These are phyloP conservation scores for Afroboletus lepidellus DNA, from an alignment of 1,284 basidiomycete species.

Conservation along the genomic window DNA sequence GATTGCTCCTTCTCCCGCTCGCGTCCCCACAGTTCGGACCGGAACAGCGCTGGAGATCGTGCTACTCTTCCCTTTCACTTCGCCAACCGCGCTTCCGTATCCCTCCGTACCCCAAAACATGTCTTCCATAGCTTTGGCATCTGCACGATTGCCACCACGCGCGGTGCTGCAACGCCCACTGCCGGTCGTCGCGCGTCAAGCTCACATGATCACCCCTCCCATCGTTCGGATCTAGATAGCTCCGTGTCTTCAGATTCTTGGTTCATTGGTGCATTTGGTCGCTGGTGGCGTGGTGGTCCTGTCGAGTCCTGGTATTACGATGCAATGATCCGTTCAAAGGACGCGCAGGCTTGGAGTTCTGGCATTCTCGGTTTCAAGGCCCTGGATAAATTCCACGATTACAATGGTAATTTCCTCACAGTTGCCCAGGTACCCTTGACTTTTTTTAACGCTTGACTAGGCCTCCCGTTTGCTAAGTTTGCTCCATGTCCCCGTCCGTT, in stretches of 20 bases:
- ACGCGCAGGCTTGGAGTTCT: slow-evolving; percentile 70
- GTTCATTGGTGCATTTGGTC: slow-evolving; percentile 86
- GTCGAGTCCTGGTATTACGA: slow-evolving; percentile 71
- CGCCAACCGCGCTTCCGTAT: slow-evolving; percentile 87
- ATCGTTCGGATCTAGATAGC: slow-evolving; percentile 36
- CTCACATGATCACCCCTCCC: slow-evolving; percentile 26
- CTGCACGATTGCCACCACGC: slow-evolving; percentile 71
- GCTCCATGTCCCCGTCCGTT: slow-evolving; percentile 40
- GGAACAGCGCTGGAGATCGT: slow-evolving; percentile 23
- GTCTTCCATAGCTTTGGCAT: slow-evolving; percentile 82
- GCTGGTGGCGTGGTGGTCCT: slow-evolving; percentile 80
- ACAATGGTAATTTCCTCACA: slow-evolving; percentile 48
- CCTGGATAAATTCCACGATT: slow-evolving; percentile 61
- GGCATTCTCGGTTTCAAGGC: slow-evolving; percentile 71
- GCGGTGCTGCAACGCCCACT: slow-evolving; percentile 29
- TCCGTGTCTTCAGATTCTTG: slow-evolving; percentile 70
- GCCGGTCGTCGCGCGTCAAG: slow-evolving; percentile 17
- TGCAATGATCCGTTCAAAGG: slow-evolving; percentile 59
- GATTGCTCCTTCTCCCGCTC: slow-evolving; percentile 36
- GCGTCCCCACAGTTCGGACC: slow-evolving; percentile 31
- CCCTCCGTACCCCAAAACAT: slow-evolving; percentile 91
- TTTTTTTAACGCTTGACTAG: slow-evolving; percentile 31
- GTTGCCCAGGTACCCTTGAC: background rate
- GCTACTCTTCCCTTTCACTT: slow-evolving; percentile 71
- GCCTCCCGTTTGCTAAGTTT: slow-evolving; percentile 51